Evolutionary conservation across 2,329 filamentous ascomycete species (phyloP).

Genomic region (Macrophomina pseudophaseolina): DNA sequence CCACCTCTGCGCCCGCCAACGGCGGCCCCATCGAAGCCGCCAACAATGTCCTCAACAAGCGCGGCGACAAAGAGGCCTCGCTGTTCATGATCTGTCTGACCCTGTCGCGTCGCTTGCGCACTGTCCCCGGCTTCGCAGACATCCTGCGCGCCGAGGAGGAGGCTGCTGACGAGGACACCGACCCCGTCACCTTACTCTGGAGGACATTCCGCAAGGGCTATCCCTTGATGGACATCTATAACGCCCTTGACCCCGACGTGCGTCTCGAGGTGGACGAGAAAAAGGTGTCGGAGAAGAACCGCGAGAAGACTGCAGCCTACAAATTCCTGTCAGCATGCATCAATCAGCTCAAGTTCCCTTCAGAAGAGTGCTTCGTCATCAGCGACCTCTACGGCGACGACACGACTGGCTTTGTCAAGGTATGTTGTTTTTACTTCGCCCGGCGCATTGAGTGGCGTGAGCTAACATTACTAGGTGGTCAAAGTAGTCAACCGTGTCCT

Average conservation of each 20-base stretch:
- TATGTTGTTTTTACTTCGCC: conserved; percentile 39
- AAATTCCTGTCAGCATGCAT: conserved; percentile 91
- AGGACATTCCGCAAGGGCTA: conserved; percentile 81
- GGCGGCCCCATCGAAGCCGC: conserved; percentile 74
- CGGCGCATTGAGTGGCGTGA: conserved; percentile 16
- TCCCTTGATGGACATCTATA: conserved; percentile 88
- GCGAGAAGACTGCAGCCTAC: conserved; percentile 85
- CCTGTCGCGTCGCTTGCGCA: conserved; percentile 78
- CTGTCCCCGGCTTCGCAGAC: conserved; percentile 81
- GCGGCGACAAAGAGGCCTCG: conserved; percentile 87
- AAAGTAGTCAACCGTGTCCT: conserved; percentile 92
- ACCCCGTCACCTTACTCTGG: conserved; percentile 92
- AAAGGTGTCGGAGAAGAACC: conserved; percentile 69
- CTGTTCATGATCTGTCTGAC: conserved; percentile 95
- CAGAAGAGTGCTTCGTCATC: conserved; percentile 88
- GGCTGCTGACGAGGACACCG: conserved; percentile 69
- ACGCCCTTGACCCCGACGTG: conserved; percentile 74
- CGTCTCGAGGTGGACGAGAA: conserved; percentile 70
- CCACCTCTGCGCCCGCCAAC: conserved; percentile 45
- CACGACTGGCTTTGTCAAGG: conserved; percentile 96
- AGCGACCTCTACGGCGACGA: conserved; percentile 91
- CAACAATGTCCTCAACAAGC: conserved; percentile 95
- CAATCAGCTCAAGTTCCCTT: conserved; percentile 76
- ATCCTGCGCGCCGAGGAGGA: conserved; percentile 75
- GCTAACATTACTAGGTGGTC: conserved; percentile 64